These are phyloP conservation scores for Sporothrix luriei DNA, from an alignment of 2,329 filamentous ascomycete genomes.

Conservation along the genomic window DNA sequence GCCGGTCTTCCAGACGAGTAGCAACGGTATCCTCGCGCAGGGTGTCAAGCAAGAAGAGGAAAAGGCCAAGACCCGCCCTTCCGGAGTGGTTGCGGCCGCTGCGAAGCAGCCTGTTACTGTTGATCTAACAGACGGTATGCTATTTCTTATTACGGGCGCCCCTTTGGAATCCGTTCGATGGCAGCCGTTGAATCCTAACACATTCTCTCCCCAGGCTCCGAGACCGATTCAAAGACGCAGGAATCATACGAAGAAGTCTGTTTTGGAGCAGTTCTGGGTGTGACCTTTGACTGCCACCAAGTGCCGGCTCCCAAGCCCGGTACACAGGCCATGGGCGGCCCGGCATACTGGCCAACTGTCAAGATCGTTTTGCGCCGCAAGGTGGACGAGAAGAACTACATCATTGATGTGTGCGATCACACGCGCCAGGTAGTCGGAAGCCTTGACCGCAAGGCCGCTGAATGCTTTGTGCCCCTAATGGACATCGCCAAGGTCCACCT, in stretches of 20 bases:
- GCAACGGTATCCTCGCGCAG: slow-evolving; percentile 60
- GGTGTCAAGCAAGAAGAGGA: slow-evolving; percentile 50
- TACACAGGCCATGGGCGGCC: slow-evolving; percentile 59
- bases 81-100: background rate
- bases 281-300: slow-evolving; percentile 65
- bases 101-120: slow-evolving; percentile 49
- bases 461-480: slow-evolving; percentile 70
- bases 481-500: slow-evolving; percentile 66
- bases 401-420: slow-evolving; percentile 74
- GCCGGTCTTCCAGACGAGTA: slow-evolving; percentile 49
- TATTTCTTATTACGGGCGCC: background rate
- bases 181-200: background rate
- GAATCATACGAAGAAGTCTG: slow-evolving; percentile 72
- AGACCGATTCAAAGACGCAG: slow-evolving; percentile 61
- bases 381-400: slow-evolving; percentile 56
- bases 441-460: slow-evolving; percentile 69
- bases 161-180: too few relatives aligned
- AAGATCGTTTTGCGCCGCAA: slow-evolving; percentile 69
- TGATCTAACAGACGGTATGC: slow-evolving; percentile 59
- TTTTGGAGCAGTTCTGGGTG: slow-evolving; percentile 73
- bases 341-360: slow-evolving; percentile 69
- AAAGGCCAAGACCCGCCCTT: slow-evolving; percentile 44
- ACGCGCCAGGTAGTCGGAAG: slow-evolving; percentile 71
- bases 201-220: slow-evolving; percentile 39
- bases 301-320: slow-evolving; percentile 71